A percentile compares a stretch with the other conserved stretches of the same genome.
Evolutionary conservation across 176 grass and related monocot species (phyloP).

Genomic region (Zoysia pacifica): DNA sequence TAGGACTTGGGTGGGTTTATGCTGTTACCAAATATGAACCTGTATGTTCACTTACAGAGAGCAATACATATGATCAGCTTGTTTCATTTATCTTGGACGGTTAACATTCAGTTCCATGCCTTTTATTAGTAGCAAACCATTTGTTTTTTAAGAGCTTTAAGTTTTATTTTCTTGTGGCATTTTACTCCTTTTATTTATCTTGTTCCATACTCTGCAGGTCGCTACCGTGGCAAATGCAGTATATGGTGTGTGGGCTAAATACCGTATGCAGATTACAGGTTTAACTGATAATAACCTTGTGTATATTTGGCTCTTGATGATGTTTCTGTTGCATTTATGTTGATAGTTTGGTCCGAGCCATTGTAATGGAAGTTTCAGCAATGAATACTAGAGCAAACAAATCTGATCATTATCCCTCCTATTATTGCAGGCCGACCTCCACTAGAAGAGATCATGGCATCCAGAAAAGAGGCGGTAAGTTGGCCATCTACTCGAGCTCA

Average conservation of each 20-base stretch:
- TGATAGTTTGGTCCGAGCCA: not conserved
- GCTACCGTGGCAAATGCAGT: constrained; percentile 82
- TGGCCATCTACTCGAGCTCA: not conserved
- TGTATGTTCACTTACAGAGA: constrained; percentile 58
- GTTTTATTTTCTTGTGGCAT: not conserved
- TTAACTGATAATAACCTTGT: not conserved
- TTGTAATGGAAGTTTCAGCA: not conserved
- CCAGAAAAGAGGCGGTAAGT: constrained; percentile 43
- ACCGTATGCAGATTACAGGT: constrained; percentile 96
- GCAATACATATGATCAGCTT: not conserved
- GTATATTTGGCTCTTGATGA: not conserved
- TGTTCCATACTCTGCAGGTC: constrained; percentile 50
- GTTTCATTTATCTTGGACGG: constrained; percentile 28
- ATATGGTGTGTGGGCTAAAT: constrained; percentile 92
- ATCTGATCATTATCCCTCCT: not conserved
- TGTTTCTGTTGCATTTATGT: constrained; percentile 1
- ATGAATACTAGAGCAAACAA: not conserved
- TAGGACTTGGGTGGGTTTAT: constrained; percentile 97
- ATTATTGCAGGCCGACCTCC: constrained; percentile 69
- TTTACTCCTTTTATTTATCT: constrained; percentile 10
- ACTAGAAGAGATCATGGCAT: constrained; percentile 60
- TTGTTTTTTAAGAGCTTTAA: not conserved
- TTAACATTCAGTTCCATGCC: not conserved
- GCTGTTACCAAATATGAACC: constrained; percentile 88
- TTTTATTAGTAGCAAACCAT: not conserved